phyloP scores from a whole-genome alignment of 139 green algal species.

The Picochlorum sp. region DNA sequence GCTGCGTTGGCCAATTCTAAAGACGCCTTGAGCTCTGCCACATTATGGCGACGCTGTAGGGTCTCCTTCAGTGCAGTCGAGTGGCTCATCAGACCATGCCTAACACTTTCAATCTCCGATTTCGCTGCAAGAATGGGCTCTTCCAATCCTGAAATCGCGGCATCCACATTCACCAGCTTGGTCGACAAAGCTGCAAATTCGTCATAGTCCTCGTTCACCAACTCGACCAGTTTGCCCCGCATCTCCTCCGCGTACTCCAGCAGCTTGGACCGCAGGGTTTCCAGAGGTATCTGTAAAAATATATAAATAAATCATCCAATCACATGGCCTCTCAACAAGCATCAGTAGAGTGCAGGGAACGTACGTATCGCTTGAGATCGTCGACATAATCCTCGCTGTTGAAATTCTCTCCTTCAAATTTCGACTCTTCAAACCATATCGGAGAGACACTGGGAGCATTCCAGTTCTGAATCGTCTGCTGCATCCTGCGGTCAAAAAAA shows the following conservation, averaged over 20 bases:
- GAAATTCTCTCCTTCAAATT: constrained; percentile 62
- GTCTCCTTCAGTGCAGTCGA: constrained; percentile 53
- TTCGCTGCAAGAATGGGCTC: constrained; percentile 64
- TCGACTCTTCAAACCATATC: constrained; percentile 74
- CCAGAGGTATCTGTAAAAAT: constrained; percentile 68
- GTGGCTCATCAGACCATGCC: constrained; percentile 39
- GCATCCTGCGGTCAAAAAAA: neutral
- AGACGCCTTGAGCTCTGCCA: constrained; percentile 50
- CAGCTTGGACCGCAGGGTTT: constrained; percentile 70
- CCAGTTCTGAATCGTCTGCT: neutral
- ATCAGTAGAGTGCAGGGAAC: constrained; percentile 8
- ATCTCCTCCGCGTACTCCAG: constrained; percentile 57
- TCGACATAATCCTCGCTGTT: constrained; percentile 60
- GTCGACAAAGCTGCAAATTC: constrained; percentile 86
- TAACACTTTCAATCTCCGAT: constrained; percentile 33
- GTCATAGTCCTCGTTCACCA: constrained; percentile 92
- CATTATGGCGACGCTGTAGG: constrained; percentile 57
- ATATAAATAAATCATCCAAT: neutral
- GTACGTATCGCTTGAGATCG: constrained; percentile 68
- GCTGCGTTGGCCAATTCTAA: constrained; percentile 82
- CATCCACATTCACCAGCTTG: constrained; percentile 78
- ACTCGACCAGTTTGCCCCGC: constrained; percentile 60
- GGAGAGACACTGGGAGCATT: constrained; percentile 8
- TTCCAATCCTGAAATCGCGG: constrained; percentile 72
- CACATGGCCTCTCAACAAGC: neutral